Conservation (phyloP, 225 moss, liverwort and hornwort genomes). For the Asterella californica region DNA sequence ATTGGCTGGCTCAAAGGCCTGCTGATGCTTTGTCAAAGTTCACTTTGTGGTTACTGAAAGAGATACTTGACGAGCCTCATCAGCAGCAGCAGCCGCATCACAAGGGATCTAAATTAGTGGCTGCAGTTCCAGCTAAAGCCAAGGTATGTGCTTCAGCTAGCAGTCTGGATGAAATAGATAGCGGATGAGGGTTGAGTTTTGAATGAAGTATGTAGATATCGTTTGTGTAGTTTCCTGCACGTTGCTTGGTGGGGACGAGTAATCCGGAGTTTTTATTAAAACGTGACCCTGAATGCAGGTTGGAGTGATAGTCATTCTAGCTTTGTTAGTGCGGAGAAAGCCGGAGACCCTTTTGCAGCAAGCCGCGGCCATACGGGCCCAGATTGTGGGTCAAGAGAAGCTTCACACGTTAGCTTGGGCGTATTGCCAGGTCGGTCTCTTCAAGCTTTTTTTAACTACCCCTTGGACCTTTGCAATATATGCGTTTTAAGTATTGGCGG, state of each 20-base stretch:
- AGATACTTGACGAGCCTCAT: constrained; percentile 57
- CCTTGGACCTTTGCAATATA: not conserved
- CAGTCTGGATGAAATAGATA: not conserved
- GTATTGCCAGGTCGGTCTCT: constrained; percentile 68
- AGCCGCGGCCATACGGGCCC: constrained; percentile 54
- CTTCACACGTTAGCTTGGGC: constrained; percentile 84
- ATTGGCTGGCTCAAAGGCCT: constrained; percentile 79
- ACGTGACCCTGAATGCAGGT: constrained; percentile 47
- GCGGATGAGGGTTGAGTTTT: not conserved
- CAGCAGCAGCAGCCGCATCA: constrained; percentile 23
- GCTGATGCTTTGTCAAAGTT: constrained; percentile 74
- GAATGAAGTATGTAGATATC: no score
- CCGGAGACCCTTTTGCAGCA: constrained; percentile 79
- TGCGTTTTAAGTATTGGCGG: not conserved
- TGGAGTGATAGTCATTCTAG: constrained; percentile 75
- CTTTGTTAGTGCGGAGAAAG: constrained; percentile 63
- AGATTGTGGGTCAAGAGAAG: constrained; percentile 73
- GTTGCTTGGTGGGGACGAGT: not conserved
- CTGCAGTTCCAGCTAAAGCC: constrained; percentile 53
- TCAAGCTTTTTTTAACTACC: not conserved
- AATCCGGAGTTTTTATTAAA: not conserved
- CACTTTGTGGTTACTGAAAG: constrained; percentile 72
- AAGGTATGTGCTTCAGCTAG: constrained; percentile 44
- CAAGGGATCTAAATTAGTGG: constrained; percentile 45
- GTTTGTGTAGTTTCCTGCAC: not conserved